These are phyloP conservation scores for Komagataella kurtzmanii DNA, from an alignment of 805 yeast species.

Conservation along the genomic window DNA sequence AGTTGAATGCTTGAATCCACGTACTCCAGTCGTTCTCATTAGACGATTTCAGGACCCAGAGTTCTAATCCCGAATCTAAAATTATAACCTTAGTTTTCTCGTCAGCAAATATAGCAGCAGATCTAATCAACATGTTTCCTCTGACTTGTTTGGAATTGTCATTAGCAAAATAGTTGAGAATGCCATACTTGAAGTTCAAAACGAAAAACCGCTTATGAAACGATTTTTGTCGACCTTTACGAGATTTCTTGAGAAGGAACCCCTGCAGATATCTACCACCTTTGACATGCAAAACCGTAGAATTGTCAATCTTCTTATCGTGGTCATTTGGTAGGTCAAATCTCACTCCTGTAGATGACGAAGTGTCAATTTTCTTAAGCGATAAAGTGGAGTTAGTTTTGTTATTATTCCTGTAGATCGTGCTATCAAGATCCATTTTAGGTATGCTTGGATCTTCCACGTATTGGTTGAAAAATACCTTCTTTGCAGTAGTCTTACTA, in stretches of 20 bases:
- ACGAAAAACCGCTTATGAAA: constrained; percentile 77
- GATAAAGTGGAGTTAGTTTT: constrained; percentile 1
- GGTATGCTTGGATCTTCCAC: constrained; percentile 14
- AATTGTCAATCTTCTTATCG: constrained; percentile 2
- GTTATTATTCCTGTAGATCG: constrained; percentile 1
- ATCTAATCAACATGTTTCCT: constrained; percentile 82
- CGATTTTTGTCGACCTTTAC: constrained; percentile 71
- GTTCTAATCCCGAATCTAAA: constrained; percentile 90
- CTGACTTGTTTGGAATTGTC: constrained; percentile 60
- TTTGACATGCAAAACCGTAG: constrained; percentile 23
- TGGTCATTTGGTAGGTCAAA: constrained; percentile 13
- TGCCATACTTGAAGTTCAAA: constrained; percentile 70
- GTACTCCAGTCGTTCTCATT: constrained; percentile 52
- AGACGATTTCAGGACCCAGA: constrained; percentile 75
- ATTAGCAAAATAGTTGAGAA: constrained; percentile 68
- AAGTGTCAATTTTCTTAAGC: neutral
- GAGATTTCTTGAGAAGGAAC: constrained; percentile 52
- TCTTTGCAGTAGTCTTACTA: constrained; percentile 74
- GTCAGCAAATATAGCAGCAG: constrained; percentile 75
- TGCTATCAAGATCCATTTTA: constrained; percentile 1
- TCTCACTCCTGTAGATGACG: constrained; percentile 9
- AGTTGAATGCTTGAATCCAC: constrained; percentile 76
- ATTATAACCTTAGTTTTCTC: constrained; percentile 53
- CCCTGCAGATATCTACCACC: constrained; percentile 73
- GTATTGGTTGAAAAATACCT: constrained; percentile 51